Percentiles rank a stretch among this genome's conserved stretches.
Evolutionary conservation across 352 stramenopile genomes (phyloP).

Genomic region (Phytopythium vexans): DNA sequence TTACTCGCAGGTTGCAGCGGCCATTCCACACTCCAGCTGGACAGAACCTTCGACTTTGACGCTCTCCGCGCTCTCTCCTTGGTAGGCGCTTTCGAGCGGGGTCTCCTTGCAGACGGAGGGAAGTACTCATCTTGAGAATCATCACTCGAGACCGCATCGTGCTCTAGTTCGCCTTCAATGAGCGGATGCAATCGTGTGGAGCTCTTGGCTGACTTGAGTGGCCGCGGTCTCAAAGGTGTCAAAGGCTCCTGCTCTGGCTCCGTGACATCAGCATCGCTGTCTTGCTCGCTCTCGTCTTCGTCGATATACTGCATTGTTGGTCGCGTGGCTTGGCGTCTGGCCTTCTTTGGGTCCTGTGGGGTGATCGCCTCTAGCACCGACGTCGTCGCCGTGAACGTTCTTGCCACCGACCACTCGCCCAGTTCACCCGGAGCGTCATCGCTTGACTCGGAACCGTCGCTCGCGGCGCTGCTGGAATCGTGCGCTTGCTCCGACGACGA

Average conservation of each 20-base stretch:
- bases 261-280: background rate
- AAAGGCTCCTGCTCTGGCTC: too few relatives aligned
- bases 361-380: conserved; percentile 6
- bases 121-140: conserved; percentile 1
- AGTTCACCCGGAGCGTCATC: background rate
- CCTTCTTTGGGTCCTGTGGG: conserved; percentile 13
- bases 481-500: background rate
- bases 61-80: background rate
- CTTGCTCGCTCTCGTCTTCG: background rate
- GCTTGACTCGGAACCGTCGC: background rate
- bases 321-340: background rate
- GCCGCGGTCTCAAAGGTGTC: too few relatives aligned
- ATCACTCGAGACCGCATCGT: background rate
- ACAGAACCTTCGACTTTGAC: conserved; percentile 7
- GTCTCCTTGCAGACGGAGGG: too few relatives aligned
- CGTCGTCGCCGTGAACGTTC: background rate
- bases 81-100: background rate
- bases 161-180: too few relatives aligned
- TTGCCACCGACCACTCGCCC: conserved; percentile 2
- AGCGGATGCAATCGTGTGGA: too few relatives aligned
- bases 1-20: conserved; percentile 9
- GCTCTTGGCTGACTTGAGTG: too few relatives aligned
- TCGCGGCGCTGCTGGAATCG: conserved; percentile 1
- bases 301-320: too few relatives aligned
- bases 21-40: conserved; percentile 30